phyloP scores from a whole-genome alignment of 1,139 yeast genomes.

The Maudiozyma humilis region DNA sequence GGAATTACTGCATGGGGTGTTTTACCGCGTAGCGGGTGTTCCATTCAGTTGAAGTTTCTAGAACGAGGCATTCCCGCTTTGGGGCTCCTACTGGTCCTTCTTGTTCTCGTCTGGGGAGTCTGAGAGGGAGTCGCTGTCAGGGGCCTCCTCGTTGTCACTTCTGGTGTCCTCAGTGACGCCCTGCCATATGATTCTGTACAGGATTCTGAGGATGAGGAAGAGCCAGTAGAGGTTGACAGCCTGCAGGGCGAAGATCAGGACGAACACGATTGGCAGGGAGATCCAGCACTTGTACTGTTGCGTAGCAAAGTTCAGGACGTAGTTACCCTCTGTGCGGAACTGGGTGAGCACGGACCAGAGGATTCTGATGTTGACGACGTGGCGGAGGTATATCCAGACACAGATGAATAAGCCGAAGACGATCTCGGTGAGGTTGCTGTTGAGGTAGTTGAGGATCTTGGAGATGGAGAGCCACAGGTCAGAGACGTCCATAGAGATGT shows the following conservation, averaged over 20 bases:
- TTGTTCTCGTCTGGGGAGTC: conserved; percentile 2
- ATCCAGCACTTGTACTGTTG: conserved; percentile 96
- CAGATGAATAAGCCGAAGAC: conserved; percentile 57
- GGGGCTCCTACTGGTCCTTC: conserved; percentile 4
- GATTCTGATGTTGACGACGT: conserved; percentile 68
- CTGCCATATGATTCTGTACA: conserved; percentile 48
- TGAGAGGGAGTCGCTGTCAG: conserved; percentile 11
- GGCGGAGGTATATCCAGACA: conserved; percentile 85
- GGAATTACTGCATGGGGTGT: too few relatives aligned
- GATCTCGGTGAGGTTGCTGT: conserved; percentile 55
- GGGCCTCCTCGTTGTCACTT: conserved; percentile 64
- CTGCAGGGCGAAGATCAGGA: conserved; percentile 70
- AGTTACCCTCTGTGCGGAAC: conserved; percentile 76
- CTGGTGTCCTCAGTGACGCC: conserved; percentile 74
- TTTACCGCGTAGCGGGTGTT: too few relatives aligned
- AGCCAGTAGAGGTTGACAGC: conserved; percentile 85
- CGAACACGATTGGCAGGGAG: conserved; percentile 82
- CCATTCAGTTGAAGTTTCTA: too few relatives aligned
- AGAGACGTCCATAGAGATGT: conserved; percentile 91
- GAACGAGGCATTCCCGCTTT: too few relatives aligned
- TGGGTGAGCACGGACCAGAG: conserved; percentile 86
- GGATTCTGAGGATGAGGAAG: conserved; percentile 67
- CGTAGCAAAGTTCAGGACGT: conserved; percentile 71
- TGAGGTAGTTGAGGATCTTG: conserved; percentile 75
- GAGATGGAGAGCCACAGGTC: conserved; percentile 82